Evolutionary conservation across 495 filamentous ascomycete genomes (phyloP).

Genomic region (Penicillium chermesinum): DNA sequence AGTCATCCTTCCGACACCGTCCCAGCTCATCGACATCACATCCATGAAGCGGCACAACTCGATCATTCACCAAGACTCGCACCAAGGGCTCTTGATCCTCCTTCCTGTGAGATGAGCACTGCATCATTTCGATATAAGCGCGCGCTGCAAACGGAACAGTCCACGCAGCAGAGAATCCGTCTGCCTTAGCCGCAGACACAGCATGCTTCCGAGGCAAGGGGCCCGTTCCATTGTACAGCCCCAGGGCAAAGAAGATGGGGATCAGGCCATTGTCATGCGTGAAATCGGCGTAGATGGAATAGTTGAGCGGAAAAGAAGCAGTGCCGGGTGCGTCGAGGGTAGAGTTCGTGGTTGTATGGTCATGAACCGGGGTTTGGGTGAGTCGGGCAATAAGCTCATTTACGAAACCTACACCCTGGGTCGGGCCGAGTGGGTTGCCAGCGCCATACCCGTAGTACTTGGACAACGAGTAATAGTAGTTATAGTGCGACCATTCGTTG

Average conservation of each 20-base stretch:
- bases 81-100: slow-evolving; percentile 54
- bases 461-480: slow-evolving; percentile 67
- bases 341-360: slow-evolving; percentile 64
- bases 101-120: slow-evolving; percentile 39
- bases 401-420: slow-evolving; percentile 76
- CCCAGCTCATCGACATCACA: slow-evolving; percentile 65
- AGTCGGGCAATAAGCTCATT: slow-evolving; percentile 83
- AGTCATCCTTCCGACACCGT: slow-evolving; percentile 58
- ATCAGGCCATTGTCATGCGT: slow-evolving; percentile 84
- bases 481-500: slow-evolving; percentile 67
- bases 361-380: slow-evolving; percentile 58
- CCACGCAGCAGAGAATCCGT: slow-evolving; percentile 65
- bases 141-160: slow-evolving; percentile 74
- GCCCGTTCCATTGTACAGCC: slow-evolving; percentile 60
- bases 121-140: slow-evolving; percentile 81
- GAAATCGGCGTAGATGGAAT: slow-evolving; percentile 73
- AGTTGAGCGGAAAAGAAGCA: slow-evolving; percentile 57
- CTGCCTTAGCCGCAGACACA: slow-evolving; percentile 35
- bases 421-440: slow-evolving; percentile 70
- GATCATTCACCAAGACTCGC: slow-evolving; percentile 73
- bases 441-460: slow-evolving; percentile 78
- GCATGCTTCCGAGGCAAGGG: slow-evolving; percentile 45
- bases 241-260: slow-evolving; percentile 64
- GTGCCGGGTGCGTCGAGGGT: slow-evolving; percentile 54
- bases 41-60: slow-evolving; percentile 63